A percentile compares a stretch with the other conserved stretches of the same genome.
Conservation (phyloP, 2,329 filamentous ascomycete genomes). For the Knoxdaviesia proteae region DNA sequence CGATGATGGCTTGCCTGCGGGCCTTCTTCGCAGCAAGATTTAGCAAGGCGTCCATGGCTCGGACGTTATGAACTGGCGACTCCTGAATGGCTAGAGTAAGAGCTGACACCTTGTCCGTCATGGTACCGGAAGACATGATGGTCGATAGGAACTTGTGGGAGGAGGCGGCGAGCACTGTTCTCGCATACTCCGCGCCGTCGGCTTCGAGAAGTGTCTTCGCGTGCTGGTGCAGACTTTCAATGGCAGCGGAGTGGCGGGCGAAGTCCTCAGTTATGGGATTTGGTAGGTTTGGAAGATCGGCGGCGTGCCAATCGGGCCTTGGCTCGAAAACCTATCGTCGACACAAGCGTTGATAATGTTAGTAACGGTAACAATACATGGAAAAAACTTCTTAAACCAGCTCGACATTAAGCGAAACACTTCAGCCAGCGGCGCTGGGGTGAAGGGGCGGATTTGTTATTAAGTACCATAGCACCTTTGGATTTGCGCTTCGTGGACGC, state of each 20-base stretch:
- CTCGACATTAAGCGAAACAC: no score
- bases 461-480: no score
- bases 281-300: conserved; percentile 21
- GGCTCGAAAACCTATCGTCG: conserved; percentile 29
- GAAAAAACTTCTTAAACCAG: no score
- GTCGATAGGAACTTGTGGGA: conserved; percentile 92
- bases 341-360: no score
- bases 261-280: conserved; percentile 22
- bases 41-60: conserved; percentile 70
- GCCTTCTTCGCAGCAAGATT: conserved; percentile 79
- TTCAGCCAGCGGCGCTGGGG: no score
- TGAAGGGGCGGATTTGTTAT: no score
- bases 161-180: conserved; percentile 57
- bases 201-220: conserved; percentile 55
- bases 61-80: conserved; percentile 80
- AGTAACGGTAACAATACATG: no score
- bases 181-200: conserved; percentile 57
- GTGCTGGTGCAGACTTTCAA: conserved; percentile 40
- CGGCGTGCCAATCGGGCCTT: conserved; percentile 34
- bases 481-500: no score
- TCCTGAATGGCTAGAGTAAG: conserved; percentile 88
- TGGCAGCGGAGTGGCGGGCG: conserved; percentile 19
- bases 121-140: conserved; percentile 89
- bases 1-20: conserved; percentile 76
- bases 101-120: conserved; percentile 92